phyloP scores from a whole-genome alignment of 169 alveolate species.

The Plasmodium berghei region DNA sequence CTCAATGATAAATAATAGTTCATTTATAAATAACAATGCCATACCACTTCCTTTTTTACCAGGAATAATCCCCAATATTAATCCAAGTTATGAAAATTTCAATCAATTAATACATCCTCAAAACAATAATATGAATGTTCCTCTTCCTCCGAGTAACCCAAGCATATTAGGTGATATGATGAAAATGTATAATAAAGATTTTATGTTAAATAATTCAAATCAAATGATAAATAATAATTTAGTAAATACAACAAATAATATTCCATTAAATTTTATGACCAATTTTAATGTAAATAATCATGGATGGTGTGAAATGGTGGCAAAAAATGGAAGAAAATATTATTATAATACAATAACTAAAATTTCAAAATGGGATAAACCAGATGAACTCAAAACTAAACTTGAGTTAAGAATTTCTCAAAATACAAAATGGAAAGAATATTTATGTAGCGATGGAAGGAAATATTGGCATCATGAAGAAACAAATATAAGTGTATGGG shows the following conservation, averaged over 20 bases:
- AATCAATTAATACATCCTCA: conserved; percentile 50
- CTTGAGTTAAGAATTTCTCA: conserved; percentile 75
- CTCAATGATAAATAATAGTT: conserved; percentile 4
- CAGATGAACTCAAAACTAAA: conserved; percentile 85
- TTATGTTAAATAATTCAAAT: conserved; percentile 14
- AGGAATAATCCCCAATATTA: conserved; percentile 43
- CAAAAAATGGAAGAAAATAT: conserved; percentile 88
- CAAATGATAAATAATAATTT: conserved; percentile 18
- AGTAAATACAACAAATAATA: conserved; percentile 10
- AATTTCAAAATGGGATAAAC: conserved; percentile 88
- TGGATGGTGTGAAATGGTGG: conserved; percentile 85
- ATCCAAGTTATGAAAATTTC: conserved; percentile 38
- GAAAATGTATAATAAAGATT: conserved; percentile 60
- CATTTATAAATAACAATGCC: conserved; percentile 16
- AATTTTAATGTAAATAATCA: conserved; percentile 34
- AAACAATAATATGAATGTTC: conserved; percentile 28
- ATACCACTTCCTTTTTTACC: conserved; percentile 45
- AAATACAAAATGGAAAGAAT: conserved; percentile 80
- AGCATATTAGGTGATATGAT: conserved; percentile 39
- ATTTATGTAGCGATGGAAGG: conserved; percentile 71
- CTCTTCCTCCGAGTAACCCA: conserved; percentile 28
- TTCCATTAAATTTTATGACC: conserved; percentile 20
- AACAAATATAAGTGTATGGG: conserved; percentile 78
- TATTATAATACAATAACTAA: conserved; percentile 85
- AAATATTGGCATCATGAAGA: conserved; percentile 75